Percentiles rank a stretch among this genome's conserved stretches.
Conservation (phyloP, 768 basidiomycete species). For the Mycena galericulata region DNA sequence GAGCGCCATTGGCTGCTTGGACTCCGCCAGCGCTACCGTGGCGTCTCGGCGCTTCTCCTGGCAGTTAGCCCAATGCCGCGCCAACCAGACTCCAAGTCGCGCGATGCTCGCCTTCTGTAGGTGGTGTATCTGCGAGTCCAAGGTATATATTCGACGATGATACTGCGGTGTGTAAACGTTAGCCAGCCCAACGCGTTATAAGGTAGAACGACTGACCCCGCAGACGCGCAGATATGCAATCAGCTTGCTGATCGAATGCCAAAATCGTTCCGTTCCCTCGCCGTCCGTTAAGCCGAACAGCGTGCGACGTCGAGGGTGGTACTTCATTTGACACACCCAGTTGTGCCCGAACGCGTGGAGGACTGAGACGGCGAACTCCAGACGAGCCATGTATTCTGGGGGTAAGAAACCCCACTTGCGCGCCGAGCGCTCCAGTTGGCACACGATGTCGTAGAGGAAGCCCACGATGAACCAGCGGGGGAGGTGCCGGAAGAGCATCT, state of each 20-base stretch:
- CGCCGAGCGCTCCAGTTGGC: conserved; percentile 37
- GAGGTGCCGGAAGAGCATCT: conserved; percentile 42
- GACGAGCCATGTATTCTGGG: conserved; percentile 16
- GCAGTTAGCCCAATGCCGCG: conserved; percentile 25
- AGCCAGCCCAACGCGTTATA: conserved; percentile 18
- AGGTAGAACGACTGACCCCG: neutral
- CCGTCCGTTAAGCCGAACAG: conserved; percentile 48
- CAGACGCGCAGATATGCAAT: neutral
- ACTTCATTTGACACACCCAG: neutral
- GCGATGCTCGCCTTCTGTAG: conserved; percentile 39
- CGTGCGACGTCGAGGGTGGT: conserved; percentile 16
- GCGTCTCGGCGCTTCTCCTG: conserved; percentile 33
- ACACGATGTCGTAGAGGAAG: conserved; percentile 44
- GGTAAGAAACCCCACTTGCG: conserved; percentile 5
- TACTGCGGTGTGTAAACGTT: neutral
- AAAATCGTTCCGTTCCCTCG: conserved; percentile 34
- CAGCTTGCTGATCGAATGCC: conserved; percentile 34
- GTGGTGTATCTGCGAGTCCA: conserved; percentile 37
- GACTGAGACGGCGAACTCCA: conserved; percentile 47
- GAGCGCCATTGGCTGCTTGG: conserved; percentile 25
- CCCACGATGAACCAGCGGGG: conserved; percentile 35
- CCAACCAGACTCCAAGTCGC: conserved; percentile 49
- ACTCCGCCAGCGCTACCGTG: conserved; percentile 29
- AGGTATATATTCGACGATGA: conserved; percentile 29
- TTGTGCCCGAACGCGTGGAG: conserved; percentile 46